Evolutionary conservation across 2,329 filamentous ascomycete species (phyloP), one percentile per base, ranked within the genome.

Genomic region (Fusarium brachygibbosum): DNA sequence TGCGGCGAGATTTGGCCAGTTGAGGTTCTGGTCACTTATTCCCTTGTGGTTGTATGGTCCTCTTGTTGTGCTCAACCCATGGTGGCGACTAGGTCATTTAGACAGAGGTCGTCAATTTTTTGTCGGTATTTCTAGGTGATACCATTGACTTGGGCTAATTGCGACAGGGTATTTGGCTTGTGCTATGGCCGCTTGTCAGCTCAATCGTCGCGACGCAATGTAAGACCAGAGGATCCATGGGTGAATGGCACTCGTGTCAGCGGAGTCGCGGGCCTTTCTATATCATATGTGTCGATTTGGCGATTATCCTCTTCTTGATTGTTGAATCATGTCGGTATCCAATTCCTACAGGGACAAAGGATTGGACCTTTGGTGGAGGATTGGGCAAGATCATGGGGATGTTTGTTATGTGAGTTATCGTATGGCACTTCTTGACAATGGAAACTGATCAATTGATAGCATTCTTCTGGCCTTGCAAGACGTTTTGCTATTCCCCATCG

Each of bases 1-100:
- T 16, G 41, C 57, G 2, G 34, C 6, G 16, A 40, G 6, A 2
- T 66, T 67, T n/a, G 38, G 28, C 9, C 2, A 21, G 3, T 40
- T 67, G n/a, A 40, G 64, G 2, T 67, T 67, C 40, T 67, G 56
- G 62, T 62, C 56, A 0, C 2, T 67, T 1, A 28, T 61, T 9
- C 64, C 64, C 0, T 29, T 67, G 17, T 21, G 42, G 9, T 11
- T 66, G 4, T 63, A 67, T 0, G 64, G 62, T 0, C 37, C 57
- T 12, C 12, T 66, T 0, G 62, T 66, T 0, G 38, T 66, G 2
- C 25, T 67, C 1, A 37, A 51, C 16, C 42, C 48, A 1, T 67
- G 57, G 64, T 66, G 42, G 31, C 1, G 45, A 1, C 3, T 48
- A 4, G 62, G 63, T 0, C 48, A 45, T 16, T 4, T 67, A 1